phyloP scores from a whole-genome alignment of 345 rosid species.

The Syzygium jambos region DNA sequence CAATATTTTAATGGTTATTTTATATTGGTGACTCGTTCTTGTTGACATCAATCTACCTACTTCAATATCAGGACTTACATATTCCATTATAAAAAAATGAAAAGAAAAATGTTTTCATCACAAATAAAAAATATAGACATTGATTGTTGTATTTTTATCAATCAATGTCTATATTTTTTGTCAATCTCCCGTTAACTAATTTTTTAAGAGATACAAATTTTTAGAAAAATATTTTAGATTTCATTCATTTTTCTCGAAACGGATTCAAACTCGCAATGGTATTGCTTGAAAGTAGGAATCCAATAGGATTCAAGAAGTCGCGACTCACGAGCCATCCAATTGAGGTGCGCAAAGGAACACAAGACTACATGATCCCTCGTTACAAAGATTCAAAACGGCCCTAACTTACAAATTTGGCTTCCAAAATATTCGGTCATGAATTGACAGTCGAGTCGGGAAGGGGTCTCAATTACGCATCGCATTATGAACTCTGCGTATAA shows the following conservation, averaged over 20 bases:
- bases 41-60: background rate
- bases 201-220: background rate
- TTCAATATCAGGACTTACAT: background rate
- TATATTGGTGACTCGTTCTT: background rate
- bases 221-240: rapidly evolving
- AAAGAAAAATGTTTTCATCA: background rate
- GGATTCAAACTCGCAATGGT: background rate
- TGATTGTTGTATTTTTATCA: too few species aligned
- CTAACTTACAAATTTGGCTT: background rate
- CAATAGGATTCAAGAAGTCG: background rate
- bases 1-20: background rate
- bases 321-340: background rate
- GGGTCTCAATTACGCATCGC: background rate
- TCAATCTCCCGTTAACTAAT: background rate
- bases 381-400: background rate
- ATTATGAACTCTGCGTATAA: background rate
- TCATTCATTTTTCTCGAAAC: background rate
- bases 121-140: background rate
- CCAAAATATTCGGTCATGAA: background rate
- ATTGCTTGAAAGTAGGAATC: background rate
- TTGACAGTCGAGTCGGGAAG: background rate
- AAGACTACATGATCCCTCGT: background rate
- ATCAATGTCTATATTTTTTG: too few species aligned
- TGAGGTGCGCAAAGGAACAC: background rate
- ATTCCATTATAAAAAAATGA: background rate